Evolutionary conservation across 2,329 filamentous ascomycete genomes (phyloP).

Genomic region (Fusarium sp.): DNA sequence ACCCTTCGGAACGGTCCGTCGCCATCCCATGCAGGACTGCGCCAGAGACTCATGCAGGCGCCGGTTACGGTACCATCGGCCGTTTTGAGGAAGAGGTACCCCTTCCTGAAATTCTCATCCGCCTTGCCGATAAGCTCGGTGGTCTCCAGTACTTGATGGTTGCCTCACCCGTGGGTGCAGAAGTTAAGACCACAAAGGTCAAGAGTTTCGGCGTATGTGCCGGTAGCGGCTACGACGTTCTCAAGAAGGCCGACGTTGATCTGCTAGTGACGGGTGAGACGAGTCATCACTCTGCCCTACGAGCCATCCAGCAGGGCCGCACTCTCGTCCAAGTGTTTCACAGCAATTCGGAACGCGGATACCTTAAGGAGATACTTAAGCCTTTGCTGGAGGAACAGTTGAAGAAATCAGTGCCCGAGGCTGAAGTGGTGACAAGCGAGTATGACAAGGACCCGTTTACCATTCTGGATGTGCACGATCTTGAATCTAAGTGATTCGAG

Average conservation of each 20-base stretch:
- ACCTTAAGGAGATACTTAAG: constrained; percentile 78
- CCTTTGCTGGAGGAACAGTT: constrained; percentile 72
- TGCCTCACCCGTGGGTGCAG: constrained; percentile 62
- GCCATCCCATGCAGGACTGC: constrained; percentile 58
- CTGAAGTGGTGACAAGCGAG: constrained; percentile 80
- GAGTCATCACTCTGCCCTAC: constrained; percentile 90
- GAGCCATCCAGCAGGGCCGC: constrained; percentile 85
- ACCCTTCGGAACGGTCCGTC: constrained; percentile 54
- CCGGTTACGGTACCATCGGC: constrained; percentile 67
- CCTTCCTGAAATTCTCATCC: constrained; percentile 59
- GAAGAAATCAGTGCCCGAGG: constrained; percentile 59
- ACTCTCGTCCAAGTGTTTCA: constrained; percentile 90
- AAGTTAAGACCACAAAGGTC: constrained; percentile 59
- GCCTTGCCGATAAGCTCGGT: constrained; percentile 75
- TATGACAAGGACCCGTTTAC: constrained; percentile 90
- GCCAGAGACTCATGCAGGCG: constrained; percentile 58
- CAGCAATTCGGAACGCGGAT: constrained; percentile 91
- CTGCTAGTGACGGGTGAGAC: constrained; percentile 92
- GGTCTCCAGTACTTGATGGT: constrained; percentile 68
- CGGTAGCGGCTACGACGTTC: constrained; percentile 84
- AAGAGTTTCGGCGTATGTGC: constrained; percentile 86
- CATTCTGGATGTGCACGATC: constrained; percentile 68
- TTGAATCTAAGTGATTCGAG: constrained; percentile 41
- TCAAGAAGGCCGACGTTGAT: constrained; percentile 78
- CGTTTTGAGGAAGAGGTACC: constrained; percentile 53